A percentile compares a stretch with the other conserved stretches of the same genome.
phyloP scores from a whole-genome alignment of 257 asterid genomes.

The Henckelia pumila region DNA sequence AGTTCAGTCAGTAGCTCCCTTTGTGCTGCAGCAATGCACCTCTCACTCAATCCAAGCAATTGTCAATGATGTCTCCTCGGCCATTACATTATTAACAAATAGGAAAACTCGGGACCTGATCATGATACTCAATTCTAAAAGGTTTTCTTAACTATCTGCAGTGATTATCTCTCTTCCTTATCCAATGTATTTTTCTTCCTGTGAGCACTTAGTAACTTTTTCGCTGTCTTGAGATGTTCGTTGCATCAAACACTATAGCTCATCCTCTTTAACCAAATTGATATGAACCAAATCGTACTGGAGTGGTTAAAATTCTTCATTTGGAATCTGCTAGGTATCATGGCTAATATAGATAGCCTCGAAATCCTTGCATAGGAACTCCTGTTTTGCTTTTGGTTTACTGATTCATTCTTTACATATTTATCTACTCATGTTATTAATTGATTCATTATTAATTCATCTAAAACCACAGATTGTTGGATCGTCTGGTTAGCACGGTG shows the following conservation, averaged over 20 bases:
- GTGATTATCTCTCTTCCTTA: not conserved
- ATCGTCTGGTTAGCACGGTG: constrained; percentile 76
- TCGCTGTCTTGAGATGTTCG: constrained; percentile 8
- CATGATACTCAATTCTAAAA: constrained; percentile 92
- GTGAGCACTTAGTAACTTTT: constrained; percentile 5
- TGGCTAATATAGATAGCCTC: not conserved
- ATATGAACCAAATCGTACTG: constrained; percentile 6
- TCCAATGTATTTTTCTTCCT: constrained; percentile 12
- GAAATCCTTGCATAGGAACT: not conserved
- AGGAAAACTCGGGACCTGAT: constrained; percentile 87
- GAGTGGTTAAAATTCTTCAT: not conserved
- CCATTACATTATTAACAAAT: constrained; percentile 73
- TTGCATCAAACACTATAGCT: not conserved
- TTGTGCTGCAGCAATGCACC: constrained; percentile 79
- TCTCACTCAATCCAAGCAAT: constrained; percentile 63
- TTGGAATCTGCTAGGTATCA: constrained; percentile 14
- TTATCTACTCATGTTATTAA: not conserved
- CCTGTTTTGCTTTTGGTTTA: not conserved
- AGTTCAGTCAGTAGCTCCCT: constrained; percentile 93
- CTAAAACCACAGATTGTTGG: constrained; percentile 71
- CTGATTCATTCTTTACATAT: not conserved
- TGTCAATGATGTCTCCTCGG: constrained; percentile 65
- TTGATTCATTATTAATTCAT: not conserved
- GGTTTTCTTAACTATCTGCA: constrained; percentile 39
- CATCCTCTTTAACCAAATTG: constrained; percentile 1